A percentile compares a stretch with the other conserved stretches of the same genome.
phyloP scores from a whole-genome alignment of 2,329 filamentous ascomycete species.

The Stagonosporopsis rhizophila region DNA sequence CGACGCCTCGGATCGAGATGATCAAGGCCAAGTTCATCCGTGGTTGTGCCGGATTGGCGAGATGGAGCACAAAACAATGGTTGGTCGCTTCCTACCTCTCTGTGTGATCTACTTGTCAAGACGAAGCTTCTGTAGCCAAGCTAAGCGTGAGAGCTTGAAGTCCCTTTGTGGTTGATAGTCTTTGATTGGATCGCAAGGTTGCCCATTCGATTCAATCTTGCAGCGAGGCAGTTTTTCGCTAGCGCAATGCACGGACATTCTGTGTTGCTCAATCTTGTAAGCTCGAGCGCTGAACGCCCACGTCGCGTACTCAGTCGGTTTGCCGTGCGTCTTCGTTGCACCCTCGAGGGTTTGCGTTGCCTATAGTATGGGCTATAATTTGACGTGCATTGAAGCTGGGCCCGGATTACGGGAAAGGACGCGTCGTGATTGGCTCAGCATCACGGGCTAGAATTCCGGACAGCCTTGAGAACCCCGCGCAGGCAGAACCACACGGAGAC shows the following conservation, averaged over 20 bases:
- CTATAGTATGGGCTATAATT: not conserved
- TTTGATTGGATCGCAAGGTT: conserved; percentile 1
- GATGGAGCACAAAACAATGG: not conserved
- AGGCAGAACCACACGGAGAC: conserved; percentile 2
- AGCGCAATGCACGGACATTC: conserved; percentile 13
- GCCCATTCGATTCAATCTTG: conserved; percentile 1
- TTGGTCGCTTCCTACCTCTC: not conserved
- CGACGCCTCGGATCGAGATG: not conserved
- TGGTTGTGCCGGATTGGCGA: not conserved
- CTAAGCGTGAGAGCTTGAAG: not conserved
- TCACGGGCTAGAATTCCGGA: not conserved
- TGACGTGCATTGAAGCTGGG: not conserved
- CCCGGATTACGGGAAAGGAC: not conserved
- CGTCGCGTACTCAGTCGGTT: not conserved
- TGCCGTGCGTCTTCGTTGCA: not conserved
- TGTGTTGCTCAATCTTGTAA: not conserved
- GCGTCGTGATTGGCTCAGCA: conserved; percentile 3
- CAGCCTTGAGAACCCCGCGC: conserved; percentile 9
- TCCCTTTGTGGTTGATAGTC: not conserved
- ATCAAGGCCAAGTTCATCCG: not conserved
- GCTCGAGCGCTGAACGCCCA: conserved; percentile 4
- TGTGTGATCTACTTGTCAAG: not conserved
- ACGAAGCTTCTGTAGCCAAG: not conserved
- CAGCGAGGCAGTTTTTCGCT: conserved; percentile 31
- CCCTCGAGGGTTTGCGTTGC: not conserved